Conservation (phyloP, 2,329 filamentous ascomycete species). For the Didymella keratinophila region DNA sequence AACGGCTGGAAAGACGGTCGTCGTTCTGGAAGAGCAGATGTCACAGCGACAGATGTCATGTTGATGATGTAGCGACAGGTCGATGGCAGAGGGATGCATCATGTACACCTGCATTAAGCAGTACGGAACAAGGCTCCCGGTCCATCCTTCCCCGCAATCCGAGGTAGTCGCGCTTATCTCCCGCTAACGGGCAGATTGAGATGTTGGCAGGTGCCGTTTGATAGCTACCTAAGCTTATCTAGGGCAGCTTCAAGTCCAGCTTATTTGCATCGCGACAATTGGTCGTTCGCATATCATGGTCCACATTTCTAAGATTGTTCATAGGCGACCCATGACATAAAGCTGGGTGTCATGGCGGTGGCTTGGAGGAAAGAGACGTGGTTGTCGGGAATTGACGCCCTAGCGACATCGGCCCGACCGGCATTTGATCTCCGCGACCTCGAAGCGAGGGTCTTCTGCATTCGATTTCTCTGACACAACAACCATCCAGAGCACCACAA, state of each 20-base stretch:
- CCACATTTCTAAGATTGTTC: not conserved
- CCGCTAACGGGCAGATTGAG: not conserved
- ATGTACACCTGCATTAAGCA: constrained; percentile 3
- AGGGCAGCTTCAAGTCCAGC: not conserved
- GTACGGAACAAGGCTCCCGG: not conserved
- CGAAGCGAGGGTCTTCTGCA: not conserved
- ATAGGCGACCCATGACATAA: not conserved
- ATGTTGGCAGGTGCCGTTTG: not conserved
- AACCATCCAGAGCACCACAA: not conserved
- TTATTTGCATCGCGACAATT: constrained; percentile 6
- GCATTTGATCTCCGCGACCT: not conserved
- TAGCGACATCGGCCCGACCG: constrained; percentile 14
- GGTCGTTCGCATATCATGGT: not conserved
- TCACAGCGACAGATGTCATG: constrained; percentile 9
- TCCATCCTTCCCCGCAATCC: constrained; percentile 13
- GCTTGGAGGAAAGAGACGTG: not conserved
- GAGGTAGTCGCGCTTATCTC: constrained; percentile 17
- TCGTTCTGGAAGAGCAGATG: constrained; percentile 5
- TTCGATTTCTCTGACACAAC: not conserved
- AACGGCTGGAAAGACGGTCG: constrained; percentile 28
- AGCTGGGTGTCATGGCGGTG: not conserved
- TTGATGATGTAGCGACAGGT: not conserved
- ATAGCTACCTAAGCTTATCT: constrained; percentile 16
- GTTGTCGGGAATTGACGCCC: not conserved
- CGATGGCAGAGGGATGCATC: constrained; percentile 2